phyloP scores from a whole-genome alignment of 345 rosid species.

The Salix purpurea region DNA sequence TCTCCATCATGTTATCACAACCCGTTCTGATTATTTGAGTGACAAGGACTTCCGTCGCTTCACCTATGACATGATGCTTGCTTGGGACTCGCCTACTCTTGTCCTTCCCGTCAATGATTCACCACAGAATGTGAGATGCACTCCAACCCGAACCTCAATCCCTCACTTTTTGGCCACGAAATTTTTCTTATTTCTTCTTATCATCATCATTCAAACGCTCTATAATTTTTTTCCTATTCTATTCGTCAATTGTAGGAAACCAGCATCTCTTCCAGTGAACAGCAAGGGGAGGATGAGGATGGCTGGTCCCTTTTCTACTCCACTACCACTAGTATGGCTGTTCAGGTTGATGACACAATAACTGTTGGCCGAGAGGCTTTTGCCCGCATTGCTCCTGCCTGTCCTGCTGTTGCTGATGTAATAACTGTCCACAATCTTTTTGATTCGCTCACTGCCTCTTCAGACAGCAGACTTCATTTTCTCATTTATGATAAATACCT shows the following conservation, averaged over 20 bases:
- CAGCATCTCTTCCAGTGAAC: constrained; percentile 32
- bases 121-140: background rate
- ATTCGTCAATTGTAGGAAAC: constrained; percentile 43
- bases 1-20: constrained; percentile 35
- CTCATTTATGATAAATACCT: constrained; percentile 87
- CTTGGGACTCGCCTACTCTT: constrained; percentile 78
- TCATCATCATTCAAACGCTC: background rate
- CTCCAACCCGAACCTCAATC: background rate
- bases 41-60: constrained; percentile 70
- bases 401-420: constrained; percentile 75
- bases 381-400: constrained; percentile 82
- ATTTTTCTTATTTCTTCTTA: background rate
- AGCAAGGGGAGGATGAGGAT: constrained; percentile 64
- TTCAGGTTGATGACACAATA: constrained; percentile 81
- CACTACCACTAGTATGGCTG: constrained; percentile 72
- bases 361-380: constrained; percentile 85
- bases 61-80: constrained; percentile 95
- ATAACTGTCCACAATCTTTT: constrained; percentile 86
- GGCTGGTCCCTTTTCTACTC: constrained; percentile 75
- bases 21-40: constrained; percentile 54
- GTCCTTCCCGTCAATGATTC: constrained; percentile 22
- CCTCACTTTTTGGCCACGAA: background rate
- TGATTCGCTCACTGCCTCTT: constrained; percentile 68
- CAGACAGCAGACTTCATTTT: constrained; percentile 72
- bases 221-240: too few relatives aligned